Conservation (phyloP, 305 asterid species). For the Fraxinus floribunda region DNA sequence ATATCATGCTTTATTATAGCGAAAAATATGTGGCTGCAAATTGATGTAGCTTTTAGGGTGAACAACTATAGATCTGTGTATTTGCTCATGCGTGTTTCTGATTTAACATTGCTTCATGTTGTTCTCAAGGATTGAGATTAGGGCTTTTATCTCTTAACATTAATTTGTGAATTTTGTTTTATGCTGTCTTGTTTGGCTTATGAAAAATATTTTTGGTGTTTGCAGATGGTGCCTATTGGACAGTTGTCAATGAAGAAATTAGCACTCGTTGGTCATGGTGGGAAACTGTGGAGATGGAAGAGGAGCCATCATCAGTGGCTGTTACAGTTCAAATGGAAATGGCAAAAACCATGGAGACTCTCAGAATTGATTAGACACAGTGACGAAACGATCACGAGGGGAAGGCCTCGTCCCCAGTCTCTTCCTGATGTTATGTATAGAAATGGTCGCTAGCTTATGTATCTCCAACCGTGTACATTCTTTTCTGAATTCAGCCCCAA, state of each 20-base stretch:
- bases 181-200: constrained; percentile 1
- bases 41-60: background rate
- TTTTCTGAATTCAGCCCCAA: constrained; percentile 35
- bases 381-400: constrained; percentile 89
- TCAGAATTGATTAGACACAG: constrained; percentile 92
- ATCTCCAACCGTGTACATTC: constrained; percentile 33
- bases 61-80: background rate
- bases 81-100: background rate
- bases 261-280: constrained; percentile 84
- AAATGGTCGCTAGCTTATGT: constrained; percentile 58
- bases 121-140: background rate
- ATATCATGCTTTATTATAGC: background rate
- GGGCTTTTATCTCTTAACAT: background rate
- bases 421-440: constrained; percentile 63
- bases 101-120: background rate
- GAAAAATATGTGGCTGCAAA: background rate
- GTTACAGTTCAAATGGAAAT: constrained; percentile 98
- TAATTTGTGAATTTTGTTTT: background rate
- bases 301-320: constrained; percentile 99
- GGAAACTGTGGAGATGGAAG: constrained; percentile 99
- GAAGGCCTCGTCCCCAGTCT: constrained; percentile 83
- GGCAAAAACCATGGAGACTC: constrained; percentile 99
- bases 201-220: background rate
- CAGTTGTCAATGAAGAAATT: constrained; percentile 89
- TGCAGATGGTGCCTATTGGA: constrained; percentile 93